Evolutionary conservation across 2,329 filamentous ascomycete genomes (phyloP), one percentile per base, ranked within the genome.

Genomic region (Endoconidiophora polonica): DNA sequence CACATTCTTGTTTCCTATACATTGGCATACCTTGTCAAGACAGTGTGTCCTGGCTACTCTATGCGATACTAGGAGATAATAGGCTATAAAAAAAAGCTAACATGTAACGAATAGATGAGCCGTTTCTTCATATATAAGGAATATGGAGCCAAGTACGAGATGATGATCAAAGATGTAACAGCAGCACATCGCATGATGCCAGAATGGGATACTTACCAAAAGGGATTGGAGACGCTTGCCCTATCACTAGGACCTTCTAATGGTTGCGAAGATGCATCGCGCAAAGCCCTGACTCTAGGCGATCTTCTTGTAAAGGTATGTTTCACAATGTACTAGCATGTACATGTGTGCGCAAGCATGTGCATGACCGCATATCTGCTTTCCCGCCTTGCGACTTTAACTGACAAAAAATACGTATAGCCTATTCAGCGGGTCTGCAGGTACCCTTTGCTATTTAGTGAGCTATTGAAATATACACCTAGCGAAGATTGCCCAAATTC

Each of bases 341-440:
- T 36, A 36, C n/a, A 33, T 29, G 36, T 46, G 24, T 22, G 3
- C 12, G 39, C 36, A 23, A 47, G 9, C 16, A 12, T n/a, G 20
- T 44, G 10, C 18, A 6, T 33, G 3, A 16, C 33, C 29, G n/a
- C 37, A 14, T 43, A 9, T 12, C 18, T 43, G 41, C 41, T 24
- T 40, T 22, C 4, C 4, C 5, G 12, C 14, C 6, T 16, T 26
- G 24, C n/a, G 37, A 38, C 14, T 5, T 24, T 29, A 20, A 22
- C 26, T 46, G 40, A 52, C 45, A 41, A 23, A 33, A 16, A 22
- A n/a, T 42, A 3, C 12, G 38, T 38, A 16, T 49, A 94, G 85
- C 91, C 90, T 0, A 88, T 95, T 18, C 90, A 98, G 64, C 76
- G 90, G 50, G 76, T 95, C 20, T 94, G 86, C 68, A 86, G 83